Evolutionary conservation across 2,329 filamentous ascomycete species (phyloP).

Genomic region (Neonectria faginata): DNA sequence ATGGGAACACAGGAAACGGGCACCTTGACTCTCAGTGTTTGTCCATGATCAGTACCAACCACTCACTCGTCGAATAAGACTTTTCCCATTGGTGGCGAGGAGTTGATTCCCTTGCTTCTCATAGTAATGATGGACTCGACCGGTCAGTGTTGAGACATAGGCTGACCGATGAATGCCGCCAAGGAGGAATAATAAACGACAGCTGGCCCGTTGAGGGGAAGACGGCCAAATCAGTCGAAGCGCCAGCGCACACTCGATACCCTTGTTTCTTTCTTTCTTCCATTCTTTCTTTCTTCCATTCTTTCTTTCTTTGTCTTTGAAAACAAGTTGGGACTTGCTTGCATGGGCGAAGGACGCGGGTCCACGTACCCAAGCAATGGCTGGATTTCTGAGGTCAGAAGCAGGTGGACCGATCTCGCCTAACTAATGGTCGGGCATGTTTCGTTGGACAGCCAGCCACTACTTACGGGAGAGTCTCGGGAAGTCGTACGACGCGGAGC

Average conservation of each 20-base stretch:
- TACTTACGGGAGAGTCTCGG: not conserved
- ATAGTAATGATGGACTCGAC: constrained; percentile 29
- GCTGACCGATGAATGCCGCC: constrained; percentile 30
- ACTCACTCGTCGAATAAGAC: constrained; percentile 13
- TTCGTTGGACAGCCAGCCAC: constrained; percentile 21
- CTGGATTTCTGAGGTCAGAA: too few relatives aligned
- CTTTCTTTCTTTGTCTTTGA: too few relatives aligned
- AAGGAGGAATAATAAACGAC: constrained; percentile 34
- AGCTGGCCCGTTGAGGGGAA: constrained; percentile 34
- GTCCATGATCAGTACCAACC: constrained; percentile 18
- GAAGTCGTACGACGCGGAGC: constrained; percentile 37
- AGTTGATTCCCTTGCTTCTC: constrained; percentile 25
- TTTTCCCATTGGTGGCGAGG: constrained; percentile 19
- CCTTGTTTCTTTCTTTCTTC: constrained; percentile 1
- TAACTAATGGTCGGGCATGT: too few relatives aligned
- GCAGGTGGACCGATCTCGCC: too few relatives aligned
- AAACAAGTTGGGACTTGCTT: too few relatives aligned
- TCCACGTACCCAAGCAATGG: too few relatives aligned
- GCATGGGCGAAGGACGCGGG: too few relatives aligned
- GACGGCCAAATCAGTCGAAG: constrained; percentile 9
- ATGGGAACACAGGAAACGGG: not conserved
- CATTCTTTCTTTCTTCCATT: too few relatives aligned
- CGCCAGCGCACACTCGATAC: constrained; percentile 26
- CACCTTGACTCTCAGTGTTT: not conserved
- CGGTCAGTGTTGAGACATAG: constrained; percentile 24